These are phyloP conservation scores for Podospora conica DNA, from an alignment of 495 filamentous ascomycete genomes.

Conservation along the genomic window DNA sequence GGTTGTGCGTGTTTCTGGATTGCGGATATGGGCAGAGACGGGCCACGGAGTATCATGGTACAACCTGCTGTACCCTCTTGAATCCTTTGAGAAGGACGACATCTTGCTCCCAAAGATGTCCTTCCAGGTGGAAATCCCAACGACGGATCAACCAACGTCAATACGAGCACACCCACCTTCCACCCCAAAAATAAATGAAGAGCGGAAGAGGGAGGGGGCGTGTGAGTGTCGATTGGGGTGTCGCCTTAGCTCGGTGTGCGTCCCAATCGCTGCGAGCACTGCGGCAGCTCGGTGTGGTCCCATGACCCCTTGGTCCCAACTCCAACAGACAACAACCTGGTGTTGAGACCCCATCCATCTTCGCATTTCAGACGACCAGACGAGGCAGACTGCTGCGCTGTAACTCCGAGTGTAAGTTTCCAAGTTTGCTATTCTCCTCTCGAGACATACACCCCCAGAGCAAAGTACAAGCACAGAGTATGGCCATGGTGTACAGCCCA, in stretches of 20 bases:
- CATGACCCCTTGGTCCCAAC: neutral
- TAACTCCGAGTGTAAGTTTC: neutral
- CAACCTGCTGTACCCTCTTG: no score
- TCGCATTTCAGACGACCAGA: neutral
- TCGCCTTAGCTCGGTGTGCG: neutral
- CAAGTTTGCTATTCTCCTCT: neutral
- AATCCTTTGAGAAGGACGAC: no score
- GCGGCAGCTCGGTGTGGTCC: neutral
- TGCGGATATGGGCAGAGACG: no score
- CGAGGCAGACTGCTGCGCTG: neutral
- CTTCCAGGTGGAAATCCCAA: neutral
- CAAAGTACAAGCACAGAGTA: neutral
- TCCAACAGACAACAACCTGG: neutral
- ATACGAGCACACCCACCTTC: slow-evolving; percentile 5
- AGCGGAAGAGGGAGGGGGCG: neutral
- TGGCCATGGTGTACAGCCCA: neutral
- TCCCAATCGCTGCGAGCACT: neutral
- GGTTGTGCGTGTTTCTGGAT: neutral
- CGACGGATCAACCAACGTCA: neutral
- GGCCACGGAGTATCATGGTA: no score
- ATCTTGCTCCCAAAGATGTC: no score
- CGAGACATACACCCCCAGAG: neutral
- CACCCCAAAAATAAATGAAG: neutral
- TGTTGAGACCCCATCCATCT: neutral
- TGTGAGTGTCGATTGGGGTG: neutral